A percentile compares a stretch with the other conserved stretches of the same genome.
Evolutionary conservation across 2,329 filamentous ascomycete genomes (phyloP).

Genomic region (Thyridium curvatum): DNA sequence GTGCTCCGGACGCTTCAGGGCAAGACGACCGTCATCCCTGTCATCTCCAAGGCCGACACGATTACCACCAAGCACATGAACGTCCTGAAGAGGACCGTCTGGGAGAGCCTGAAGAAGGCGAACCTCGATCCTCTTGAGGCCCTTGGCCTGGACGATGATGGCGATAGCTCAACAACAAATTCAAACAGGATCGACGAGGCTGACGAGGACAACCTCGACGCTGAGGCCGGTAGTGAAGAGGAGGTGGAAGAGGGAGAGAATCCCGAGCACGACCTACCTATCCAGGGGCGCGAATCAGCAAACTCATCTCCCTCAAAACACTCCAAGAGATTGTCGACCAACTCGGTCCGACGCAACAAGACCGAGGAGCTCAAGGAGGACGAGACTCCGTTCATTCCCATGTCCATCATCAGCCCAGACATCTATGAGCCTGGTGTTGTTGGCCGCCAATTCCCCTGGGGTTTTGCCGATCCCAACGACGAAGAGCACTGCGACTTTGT

Average conservation of each 20-base stretch:
- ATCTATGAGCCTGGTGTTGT: slow-evolving; percentile 74
- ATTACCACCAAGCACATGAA: slow-evolving; percentile 94
- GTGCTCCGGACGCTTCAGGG: slow-evolving; percentile 81
- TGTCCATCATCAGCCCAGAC: slow-evolving; percentile 92
- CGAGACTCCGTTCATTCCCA: slow-evolving; percentile 67
- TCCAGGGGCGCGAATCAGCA: slow-evolving; percentile 18
- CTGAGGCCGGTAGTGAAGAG: slow-evolving; percentile 17
- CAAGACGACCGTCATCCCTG: slow-evolving; percentile 91
- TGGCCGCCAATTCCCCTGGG: slow-evolving; percentile 92
- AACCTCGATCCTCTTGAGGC: slow-evolving; percentile 85
- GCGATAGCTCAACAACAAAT: slow-evolving; percentile 49
- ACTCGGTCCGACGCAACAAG: slow-evolving; percentile 38
- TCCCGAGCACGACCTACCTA: slow-evolving; percentile 26
- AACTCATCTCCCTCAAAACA: slow-evolving; percentile 25
- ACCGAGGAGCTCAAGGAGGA: slow-evolving; percentile 34
- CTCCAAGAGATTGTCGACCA: slow-evolving; percentile 39
- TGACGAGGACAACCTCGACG: slow-evolving; percentile 35
- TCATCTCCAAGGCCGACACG: slow-evolving; percentile 95
- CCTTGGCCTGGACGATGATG: slow-evolving; percentile 73
- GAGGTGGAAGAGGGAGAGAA: slow-evolving; percentile 19
- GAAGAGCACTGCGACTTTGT: slow-evolving; percentile 89
- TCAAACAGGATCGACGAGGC: slow-evolving; percentile 49
- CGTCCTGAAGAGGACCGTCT: slow-evolving; percentile 84
- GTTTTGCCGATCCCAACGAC: slow-evolving; percentile 91
- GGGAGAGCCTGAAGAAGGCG: slow-evolving; percentile 77